Base-by-base conservation (phyloP, 768 basidiomycete genomes). In the Tulasnella sp. region DNA sequence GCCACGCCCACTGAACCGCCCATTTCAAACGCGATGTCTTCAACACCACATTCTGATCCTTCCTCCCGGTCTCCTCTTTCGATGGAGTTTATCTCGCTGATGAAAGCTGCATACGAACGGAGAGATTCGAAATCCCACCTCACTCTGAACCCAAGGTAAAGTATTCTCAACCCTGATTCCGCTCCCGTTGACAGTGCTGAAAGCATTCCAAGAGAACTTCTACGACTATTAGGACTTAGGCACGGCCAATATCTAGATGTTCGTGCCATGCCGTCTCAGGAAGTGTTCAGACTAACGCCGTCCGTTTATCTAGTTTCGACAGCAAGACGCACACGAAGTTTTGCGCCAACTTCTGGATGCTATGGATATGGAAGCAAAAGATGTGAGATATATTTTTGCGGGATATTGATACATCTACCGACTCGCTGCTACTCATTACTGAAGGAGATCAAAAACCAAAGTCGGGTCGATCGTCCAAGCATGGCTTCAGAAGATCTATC, bases 321-420 rank as follows among this genome's bases (percentile, higher is more conserved):
- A 98, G 79, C 95, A 97, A 79, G 95, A 98, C 77, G 93, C 95
- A 29, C 95, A 97, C 79, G 95, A 98, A 81, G 90, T 96, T 74
- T 81, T 98, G 32, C 85, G 92, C 39, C 94, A 95, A 75, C 83
- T 98, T 73, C 82, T 97, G 42, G 95, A 97, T 78, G 90, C 89
- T 22, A 91, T 95, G 85, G 87, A 92, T 69, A 95, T 95, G 93
- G 95, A 98, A 78, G 95, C 98, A 79, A 82, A 88, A 67, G 95
- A 98, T 78, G 91, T 92, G 77, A 74, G 88, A 79, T 5, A 22
- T 34, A 67, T 52, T 26, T 47, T 40, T 44, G 32, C 34, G 67
- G n/a, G n/a, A 29, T 42, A 14, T 74, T 32, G 74, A 29, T 26
- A 47, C 11, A 6, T 59, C 5, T 7, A 59, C 6, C 47, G 26